phyloP scores from a whole-genome alignment of 2,329 filamentous ascomycete genomes.

The Lasiodiplodia citricola region DNA sequence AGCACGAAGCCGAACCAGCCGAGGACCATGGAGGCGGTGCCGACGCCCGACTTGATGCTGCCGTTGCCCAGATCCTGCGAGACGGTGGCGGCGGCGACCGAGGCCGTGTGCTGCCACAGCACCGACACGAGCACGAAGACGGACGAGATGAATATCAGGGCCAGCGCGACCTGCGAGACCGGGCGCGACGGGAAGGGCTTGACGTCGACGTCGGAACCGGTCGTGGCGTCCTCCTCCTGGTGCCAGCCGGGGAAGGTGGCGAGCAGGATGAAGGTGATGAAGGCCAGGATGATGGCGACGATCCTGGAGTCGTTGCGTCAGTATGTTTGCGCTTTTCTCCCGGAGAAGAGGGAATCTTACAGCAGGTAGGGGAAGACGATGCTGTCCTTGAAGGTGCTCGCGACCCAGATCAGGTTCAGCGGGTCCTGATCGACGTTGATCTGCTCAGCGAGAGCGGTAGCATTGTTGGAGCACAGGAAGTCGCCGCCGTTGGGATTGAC shows the following conservation, averaged over 20 bases:
- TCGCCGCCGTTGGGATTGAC: slow-evolving; percentile 87
- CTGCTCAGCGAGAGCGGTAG: slow-evolving; percentile 87
- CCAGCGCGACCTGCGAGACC: slow-evolving; percentile 89
- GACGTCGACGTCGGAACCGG: slow-evolving; percentile 83
- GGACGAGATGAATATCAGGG: slow-evolving; percentile 79
- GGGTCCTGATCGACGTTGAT: slow-evolving; percentile 91
- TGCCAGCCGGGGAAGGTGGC: slow-evolving; percentile 98
- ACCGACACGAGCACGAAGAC: slow-evolving; percentile 71
- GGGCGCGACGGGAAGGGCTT: slow-evolving; percentile 92
- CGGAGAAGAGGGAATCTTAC: slow-evolving; percentile 58
- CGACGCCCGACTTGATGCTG: slow-evolving; percentile 82
- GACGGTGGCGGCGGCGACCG: slow-evolving; percentile 91
- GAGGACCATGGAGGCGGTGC: slow-evolving; percentile 93
- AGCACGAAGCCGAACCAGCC: slow-evolving; percentile 97
- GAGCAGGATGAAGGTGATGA: slow-evolving; percentile 91
- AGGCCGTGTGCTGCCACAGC: slow-evolving; percentile 94
- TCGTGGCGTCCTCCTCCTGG: slow-evolving; percentile 78
- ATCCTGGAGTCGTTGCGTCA: slow-evolving; percentile 63
- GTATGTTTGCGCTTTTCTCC: not conserved
- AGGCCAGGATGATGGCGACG: slow-evolving; percentile 96
- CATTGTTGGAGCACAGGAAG: slow-evolving; percentile 97
- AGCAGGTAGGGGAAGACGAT: slow-evolving; percentile 98
- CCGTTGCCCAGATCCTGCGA: slow-evolving; percentile 93
- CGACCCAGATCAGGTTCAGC: slow-evolving; percentile 95
- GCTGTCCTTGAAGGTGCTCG: slow-evolving; percentile 95